These are phyloP conservation scores for Phragmites australis DNA, from an alignment of 176 grass and related monocot species.

Conservation along the genomic window DNA sequence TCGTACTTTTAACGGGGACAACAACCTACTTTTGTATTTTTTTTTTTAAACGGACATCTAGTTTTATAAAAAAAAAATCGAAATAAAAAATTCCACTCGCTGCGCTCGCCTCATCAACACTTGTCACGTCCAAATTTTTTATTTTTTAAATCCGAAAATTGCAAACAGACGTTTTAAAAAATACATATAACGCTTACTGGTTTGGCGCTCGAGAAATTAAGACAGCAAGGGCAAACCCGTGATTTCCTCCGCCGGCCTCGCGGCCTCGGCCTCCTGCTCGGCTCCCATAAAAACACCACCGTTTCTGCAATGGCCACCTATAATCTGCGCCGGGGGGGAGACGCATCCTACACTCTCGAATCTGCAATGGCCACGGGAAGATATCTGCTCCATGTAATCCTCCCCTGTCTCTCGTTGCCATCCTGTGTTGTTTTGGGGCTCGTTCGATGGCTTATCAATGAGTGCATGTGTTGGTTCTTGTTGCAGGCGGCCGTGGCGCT, in stretches of 20 bases:
- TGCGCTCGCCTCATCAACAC: no score
- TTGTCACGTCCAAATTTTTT: no score
- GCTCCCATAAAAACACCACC: conserved; percentile 23
- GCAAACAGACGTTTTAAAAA: no score
- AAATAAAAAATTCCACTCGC: no score
- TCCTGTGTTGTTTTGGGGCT: not conserved
- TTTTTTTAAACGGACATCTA: no score
- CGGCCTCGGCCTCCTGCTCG: not conserved
- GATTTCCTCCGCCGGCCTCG: not conserved
- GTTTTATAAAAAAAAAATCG: no score
- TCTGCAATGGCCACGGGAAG: conserved; percentile 15
- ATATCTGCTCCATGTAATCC: not conserved
- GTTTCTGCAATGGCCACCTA: not conserved
- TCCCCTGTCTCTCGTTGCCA: not conserved
- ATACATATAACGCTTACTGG: no score
- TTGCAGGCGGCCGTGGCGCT: conserved; percentile 21
- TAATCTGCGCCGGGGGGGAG: not conserved
- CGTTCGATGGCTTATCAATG: not conserved
- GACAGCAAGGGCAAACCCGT: not conserved
- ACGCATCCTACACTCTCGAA: conserved; percentile 13
- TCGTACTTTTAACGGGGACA: no score
- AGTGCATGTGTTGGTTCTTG: not conserved
- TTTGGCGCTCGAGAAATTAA: not conserved
- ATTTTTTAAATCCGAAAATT: no score
- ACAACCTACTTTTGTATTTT: no score